Evolutionary conservation across 73 alveolate species (phyloP).

Genomic region (Paramecium tetraurelia): DNA sequence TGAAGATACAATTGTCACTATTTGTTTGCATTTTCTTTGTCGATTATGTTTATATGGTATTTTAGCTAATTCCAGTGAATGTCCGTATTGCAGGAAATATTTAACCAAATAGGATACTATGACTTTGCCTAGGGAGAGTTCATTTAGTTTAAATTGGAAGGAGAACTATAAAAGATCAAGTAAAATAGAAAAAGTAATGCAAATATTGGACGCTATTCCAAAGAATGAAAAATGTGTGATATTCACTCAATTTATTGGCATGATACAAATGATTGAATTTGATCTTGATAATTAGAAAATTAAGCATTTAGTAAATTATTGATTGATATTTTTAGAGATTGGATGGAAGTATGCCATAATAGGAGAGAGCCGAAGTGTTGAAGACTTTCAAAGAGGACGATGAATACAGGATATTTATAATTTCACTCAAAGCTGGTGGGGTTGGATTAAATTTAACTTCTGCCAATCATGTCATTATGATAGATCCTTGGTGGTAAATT

Average conservation of each 20-base stretch:
- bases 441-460: slow-evolving; percentile 93
- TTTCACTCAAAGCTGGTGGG: slow-evolving; percentile 82
- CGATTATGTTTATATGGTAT: slow-evolving; percentile 51
- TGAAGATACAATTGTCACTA: slow-evolving; percentile 64
- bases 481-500: slow-evolving; percentile 98
- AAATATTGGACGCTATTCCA: neutral
- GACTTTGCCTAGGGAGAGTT: slow-evolving; percentile 63
- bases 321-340: slow-evolving; percentile 54
- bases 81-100: slow-evolving; percentile 66
- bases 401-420: slow-evolving; percentile 58
- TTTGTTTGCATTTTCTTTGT: slow-evolving; percentile 65
- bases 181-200: slow-evolving; percentile 53
- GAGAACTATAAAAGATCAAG: slow-evolving; percentile 48
- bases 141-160: slow-evolving; percentile 50
- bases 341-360: slow-evolving; percentile 57
- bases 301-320: slow-evolving; percentile 56
- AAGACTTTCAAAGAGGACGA: slow-evolving; percentile 40
- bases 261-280: slow-evolving; percentile 68
- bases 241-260: slow-evolving; percentile 68
- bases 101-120: slow-evolving; percentile 51
- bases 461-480: slow-evolving; percentile 91
- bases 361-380: slow-evolving; percentile 52
- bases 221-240: slow-evolving; percentile 66
- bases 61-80: slow-evolving; percentile 45
- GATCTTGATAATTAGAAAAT: slow-evolving; percentile 65